A percentile compares a stretch with the other conserved stretches of the same genome.
Evolutionary conservation across 495 filamentous ascomycete species (phyloP).

Genomic region (Neurospora sp.): DNA sequence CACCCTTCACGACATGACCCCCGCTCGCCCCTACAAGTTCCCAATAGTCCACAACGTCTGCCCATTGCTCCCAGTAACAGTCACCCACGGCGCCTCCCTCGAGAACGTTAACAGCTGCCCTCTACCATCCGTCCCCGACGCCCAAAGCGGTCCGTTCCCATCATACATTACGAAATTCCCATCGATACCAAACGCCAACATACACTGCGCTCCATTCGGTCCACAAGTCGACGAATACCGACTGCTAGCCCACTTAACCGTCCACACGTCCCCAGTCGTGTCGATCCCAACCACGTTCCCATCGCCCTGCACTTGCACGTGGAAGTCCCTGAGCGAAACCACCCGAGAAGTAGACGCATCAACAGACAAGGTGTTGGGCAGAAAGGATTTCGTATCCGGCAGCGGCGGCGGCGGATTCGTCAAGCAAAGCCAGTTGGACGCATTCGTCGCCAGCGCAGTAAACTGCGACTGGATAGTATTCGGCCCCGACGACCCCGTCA

Average conservation of each 20-base stretch:
- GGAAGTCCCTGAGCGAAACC: slow-evolving; percentile 2
- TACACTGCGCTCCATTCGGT: background rate
- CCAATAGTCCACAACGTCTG: slow-evolving; percentile 5
- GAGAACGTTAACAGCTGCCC: slow-evolving; percentile 1
- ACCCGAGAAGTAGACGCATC: background rate
- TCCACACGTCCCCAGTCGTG: slow-evolving; percentile 5
- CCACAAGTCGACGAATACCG: slow-evolving; percentile 2
- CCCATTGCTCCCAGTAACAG: background rate
- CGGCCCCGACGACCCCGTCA: background rate
- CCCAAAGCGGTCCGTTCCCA: slow-evolving; percentile 4
- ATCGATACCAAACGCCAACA: background rate
- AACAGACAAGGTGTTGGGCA: background rate
- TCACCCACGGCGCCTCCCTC: slow-evolving; percentile 4
- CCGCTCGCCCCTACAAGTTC: background rate
- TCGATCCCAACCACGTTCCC: slow-evolving; percentile 11
- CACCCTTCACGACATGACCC: background rate
- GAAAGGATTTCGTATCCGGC: background rate
- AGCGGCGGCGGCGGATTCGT: slow-evolving; percentile 4
- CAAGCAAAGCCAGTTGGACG: slow-evolving; percentile 10
- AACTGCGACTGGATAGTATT: slow-evolving; percentile 5
- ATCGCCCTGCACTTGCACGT: slow-evolving; percentile 10
- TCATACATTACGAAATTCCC: slow-evolving; percentile 3
- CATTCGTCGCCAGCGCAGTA: background rate
- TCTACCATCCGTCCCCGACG: slow-evolving; percentile 1
- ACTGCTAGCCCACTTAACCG: slow-evolving; percentile 6